A percentile compares a stretch with the other conserved stretches of the same genome.
These are phyloP conservation scores for Globisporangium cederbergense DNA, from an alignment of 352 stramenopile genomes.

Conservation along the genomic window DNA sequence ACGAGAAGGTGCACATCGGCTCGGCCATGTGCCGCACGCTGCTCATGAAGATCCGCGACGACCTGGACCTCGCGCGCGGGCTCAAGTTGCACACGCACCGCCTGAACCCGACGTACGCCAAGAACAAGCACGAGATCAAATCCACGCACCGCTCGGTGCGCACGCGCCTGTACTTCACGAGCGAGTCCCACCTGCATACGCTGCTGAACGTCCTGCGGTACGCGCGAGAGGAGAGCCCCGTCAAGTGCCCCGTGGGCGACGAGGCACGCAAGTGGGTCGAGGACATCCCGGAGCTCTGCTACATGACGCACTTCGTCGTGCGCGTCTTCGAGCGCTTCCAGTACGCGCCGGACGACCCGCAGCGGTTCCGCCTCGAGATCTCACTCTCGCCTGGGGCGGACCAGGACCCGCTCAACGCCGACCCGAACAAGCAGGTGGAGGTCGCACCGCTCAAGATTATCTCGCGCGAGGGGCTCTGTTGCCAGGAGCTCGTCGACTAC, in stretches of 20 bases:
- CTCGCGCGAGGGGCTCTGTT: slow-evolving; percentile 75
- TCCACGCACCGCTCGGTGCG: slow-evolving; percentile 95
- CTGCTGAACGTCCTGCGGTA: slow-evolving; percentile 98
- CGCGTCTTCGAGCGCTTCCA: slow-evolving; percentile 96
- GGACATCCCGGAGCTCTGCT: slow-evolving; percentile 96
- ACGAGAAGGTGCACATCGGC: slow-evolving; percentile 86
- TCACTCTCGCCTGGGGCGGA: slow-evolving; percentile 79
- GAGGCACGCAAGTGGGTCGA: slow-evolving; percentile 84
- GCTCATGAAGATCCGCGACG: slow-evolving; percentile 86
- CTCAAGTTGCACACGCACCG: slow-evolving; percentile 74
- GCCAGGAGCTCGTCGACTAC: slow-evolving; percentile 85
- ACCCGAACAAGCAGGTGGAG: slow-evolving; percentile 56
- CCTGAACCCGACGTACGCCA: slow-evolving; percentile 79
- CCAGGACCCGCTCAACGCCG: slow-evolving; percentile 60
- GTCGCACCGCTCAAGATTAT: slow-evolving; percentile 82
- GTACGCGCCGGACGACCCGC: slow-evolving; percentile 55
- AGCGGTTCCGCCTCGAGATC: slow-evolving; percentile 83
- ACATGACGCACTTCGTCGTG: slow-evolving; percentile 99
- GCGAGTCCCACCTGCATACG: slow-evolving; percentile 97
- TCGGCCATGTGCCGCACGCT: slow-evolving; percentile 86
- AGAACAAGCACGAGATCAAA: slow-evolving; percentile 79
- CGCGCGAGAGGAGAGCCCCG: slow-evolving; percentile 51
- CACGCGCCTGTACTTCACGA: slow-evolving; percentile 99
- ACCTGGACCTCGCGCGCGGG: slow-evolving; percentile 78
- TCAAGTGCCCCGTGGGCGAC: slow-evolving; percentile 56